A percentile compares a stretch with the other conserved stretches of the same genome.
Conservation (phyloP, 2,329 filamentous ascomycete genomes). For the Ophiognomonia clavigignenti-juglandacearum region DNA sequence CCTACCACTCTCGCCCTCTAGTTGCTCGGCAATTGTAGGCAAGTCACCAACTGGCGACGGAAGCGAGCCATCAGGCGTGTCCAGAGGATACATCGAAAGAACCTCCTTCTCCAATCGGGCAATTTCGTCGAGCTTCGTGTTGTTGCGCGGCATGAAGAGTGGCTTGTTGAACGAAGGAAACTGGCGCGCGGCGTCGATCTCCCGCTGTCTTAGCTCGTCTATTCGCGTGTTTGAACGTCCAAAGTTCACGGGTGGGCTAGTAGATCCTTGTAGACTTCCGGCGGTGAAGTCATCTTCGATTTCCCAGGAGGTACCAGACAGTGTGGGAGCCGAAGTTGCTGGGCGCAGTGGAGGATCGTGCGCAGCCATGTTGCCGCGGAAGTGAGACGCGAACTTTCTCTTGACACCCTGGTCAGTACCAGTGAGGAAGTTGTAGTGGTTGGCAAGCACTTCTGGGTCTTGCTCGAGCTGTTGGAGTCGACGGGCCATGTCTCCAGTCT, state of each 20-base stretch:
- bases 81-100: slow-evolving; percentile 1
- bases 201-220: slow-evolving; percentile 30
- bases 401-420: slow-evolving; percentile 1
- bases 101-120: slow-evolving; percentile 13
- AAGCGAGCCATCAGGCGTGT: background rate
- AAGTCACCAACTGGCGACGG: background rate
- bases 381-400: background rate
- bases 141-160: slow-evolving; percentile 10
- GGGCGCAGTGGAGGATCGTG: slow-evolving; percentile 17
- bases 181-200: slow-evolving; percentile 25
- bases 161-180: background rate
- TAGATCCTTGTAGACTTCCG: slow-evolving; percentile 49
- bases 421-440: slow-evolving; percentile 2
- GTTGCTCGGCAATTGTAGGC: background rate
- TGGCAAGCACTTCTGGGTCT: slow-evolving; percentile 2
- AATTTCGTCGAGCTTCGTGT: slow-evolving; percentile 17
- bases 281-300: slow-evolving; percentile 55
- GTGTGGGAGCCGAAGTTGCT: slow-evolving; percentile 22
- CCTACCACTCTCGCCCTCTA: slow-evolving; percentile 14
- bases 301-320: slow-evolving; percentile 52
- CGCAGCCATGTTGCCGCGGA: background rate
- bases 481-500: background rate
- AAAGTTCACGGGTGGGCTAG: slow-evolving; percentile 48
- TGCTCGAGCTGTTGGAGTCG: background rate
- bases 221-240: slow-evolving; percentile 30